A percentile compares a stretch with the other conserved stretches of the same genome.
phyloP scores from a whole-genome alignment of 768 basidiomycete genomes.

The Rhizopogon vinicolor region DNA sequence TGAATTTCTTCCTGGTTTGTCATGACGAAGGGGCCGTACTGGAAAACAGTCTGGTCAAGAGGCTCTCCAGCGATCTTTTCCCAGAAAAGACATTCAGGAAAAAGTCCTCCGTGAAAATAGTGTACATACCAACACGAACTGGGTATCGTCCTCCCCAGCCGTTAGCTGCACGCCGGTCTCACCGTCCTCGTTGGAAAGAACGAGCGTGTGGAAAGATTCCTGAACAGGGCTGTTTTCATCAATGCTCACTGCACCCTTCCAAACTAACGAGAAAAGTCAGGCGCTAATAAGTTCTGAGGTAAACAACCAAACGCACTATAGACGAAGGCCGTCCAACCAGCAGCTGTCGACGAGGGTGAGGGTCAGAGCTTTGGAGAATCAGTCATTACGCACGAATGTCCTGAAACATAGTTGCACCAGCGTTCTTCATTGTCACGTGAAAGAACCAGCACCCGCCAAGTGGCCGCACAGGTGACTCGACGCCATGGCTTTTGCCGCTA shows the following conservation, averaged over 20 bases:
- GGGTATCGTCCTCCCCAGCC: slow-evolving; percentile 55
- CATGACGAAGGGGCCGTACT: slow-evolving; percentile 88
- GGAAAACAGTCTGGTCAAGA: slow-evolving; percentile 82
- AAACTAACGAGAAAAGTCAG: slow-evolving; percentile 14
- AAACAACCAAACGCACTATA: slow-evolving; percentile 52
- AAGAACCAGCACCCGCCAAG: slow-evolving; percentile 95
- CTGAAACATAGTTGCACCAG: slow-evolving; percentile 67
- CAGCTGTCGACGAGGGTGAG: slow-evolving; percentile 35
- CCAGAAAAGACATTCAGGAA: slow-evolving; percentile 3
- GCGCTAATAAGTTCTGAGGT: not conserved
- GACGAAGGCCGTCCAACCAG: slow-evolving; percentile 87
- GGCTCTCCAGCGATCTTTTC: slow-evolving; percentile 79
- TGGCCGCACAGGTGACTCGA: slow-evolving; percentile 84
- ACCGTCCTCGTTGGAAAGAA: slow-evolving; percentile 56
- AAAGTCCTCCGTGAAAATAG: not conserved
- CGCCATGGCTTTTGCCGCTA: slow-evolving; percentile 83
- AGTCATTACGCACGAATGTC: slow-evolving; percentile 59
- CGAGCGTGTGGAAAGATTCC: slow-evolving; percentile 71
- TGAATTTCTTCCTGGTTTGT: slow-evolving; percentile 76
- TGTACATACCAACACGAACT: slow-evolving; percentile 63
- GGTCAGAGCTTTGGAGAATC: not conserved
- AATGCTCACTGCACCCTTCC: slow-evolving; percentile 55
- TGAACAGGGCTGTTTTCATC: slow-evolving; percentile 46
- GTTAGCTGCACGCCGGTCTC: slow-evolving; percentile 70
- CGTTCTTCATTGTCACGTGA: slow-evolving; percentile 64